Conservation (phyloP, 2,329 filamentous ascomycete genomes). For the Monilinia fructicola region DNA sequence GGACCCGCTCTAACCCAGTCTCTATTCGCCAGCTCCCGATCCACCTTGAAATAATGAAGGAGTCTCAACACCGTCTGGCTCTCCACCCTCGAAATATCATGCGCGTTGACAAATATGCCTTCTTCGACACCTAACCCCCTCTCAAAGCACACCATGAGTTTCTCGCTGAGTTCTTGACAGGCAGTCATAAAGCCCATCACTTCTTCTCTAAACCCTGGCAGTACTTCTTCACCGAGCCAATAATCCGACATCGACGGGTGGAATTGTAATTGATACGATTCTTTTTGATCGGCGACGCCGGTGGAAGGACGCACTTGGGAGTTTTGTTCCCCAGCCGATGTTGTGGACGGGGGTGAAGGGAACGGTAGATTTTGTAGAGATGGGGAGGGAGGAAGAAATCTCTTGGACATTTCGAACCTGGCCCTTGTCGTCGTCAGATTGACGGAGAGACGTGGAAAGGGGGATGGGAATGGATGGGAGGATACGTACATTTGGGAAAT, state of each 20-base stretch:
- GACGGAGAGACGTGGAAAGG: constrained; percentile 43
- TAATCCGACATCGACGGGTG: constrained; percentile 38
- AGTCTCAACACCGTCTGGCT: constrained; percentile 55
- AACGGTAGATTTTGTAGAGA: constrained; percentile 50
- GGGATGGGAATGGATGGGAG: background rate
- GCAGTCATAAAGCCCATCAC: constrained; percentile 40
- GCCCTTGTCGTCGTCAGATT: constrained; percentile 42
- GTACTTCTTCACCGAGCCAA: constrained; percentile 41
- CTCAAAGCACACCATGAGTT: constrained; percentile 56
- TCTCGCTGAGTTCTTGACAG: constrained; percentile 49
- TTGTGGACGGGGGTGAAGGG: constrained; percentile 49
- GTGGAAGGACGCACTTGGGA: constrained; percentile 56
- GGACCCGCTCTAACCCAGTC: constrained; percentile 60
- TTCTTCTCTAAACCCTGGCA: constrained; percentile 51
- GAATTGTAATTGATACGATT: constrained; percentile 60
- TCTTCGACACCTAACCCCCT: constrained; percentile 53
- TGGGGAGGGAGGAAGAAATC: constrained; percentile 55
- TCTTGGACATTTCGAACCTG: constrained; percentile 42
- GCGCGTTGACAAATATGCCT: constrained; percentile 53
- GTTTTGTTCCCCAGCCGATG: constrained; percentile 56
- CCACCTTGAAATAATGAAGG: constrained; percentile 57
- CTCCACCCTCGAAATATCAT: constrained; percentile 49
- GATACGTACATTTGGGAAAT: background rate
- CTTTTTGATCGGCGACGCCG: constrained; percentile 55
- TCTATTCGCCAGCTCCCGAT: constrained; percentile 36